Conservation (phyloP, 2,329 filamentous ascomycete species). For the Verticillium klebahnii region DNA sequence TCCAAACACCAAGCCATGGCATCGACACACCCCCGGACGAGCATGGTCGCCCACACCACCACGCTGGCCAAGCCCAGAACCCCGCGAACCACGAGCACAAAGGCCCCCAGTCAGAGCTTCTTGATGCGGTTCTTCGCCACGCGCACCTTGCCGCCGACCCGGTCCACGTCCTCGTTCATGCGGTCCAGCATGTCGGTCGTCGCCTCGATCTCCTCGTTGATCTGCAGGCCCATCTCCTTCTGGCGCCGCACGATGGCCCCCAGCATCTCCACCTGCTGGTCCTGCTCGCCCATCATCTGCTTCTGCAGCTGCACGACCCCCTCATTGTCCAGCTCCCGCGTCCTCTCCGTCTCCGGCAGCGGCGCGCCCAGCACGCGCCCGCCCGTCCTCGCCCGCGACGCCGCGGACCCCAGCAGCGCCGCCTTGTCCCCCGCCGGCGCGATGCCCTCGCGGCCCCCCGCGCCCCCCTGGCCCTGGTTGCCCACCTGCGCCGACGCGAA, state of each 20-base stretch:
- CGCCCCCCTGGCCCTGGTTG: conserved; percentile 30
- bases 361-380: conserved; percentile 70
- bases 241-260: conserved; percentile 66
- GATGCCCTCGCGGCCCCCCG: conserved; percentile 46
- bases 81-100: conserved; percentile 18
- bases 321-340: conserved; percentile 70
- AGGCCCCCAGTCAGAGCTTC: conserved; percentile 51
- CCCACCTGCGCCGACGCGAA: conserved; percentile 19
- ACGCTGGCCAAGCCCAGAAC: conserved; percentile 22
- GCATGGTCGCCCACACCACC: conserved; percentile 25
- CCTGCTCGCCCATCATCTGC: conserved; percentile 70
- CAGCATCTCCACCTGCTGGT: conserved; percentile 65
- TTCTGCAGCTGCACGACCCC: conserved; percentile 71
- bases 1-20: conserved; percentile 14
- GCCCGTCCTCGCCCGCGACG: conserved; percentile 27
- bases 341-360: conserved; percentile 69
- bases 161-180: conserved; percentile 61
- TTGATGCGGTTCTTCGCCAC: conserved; percentile 69
- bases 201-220: conserved; percentile 66
- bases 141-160: conserved; percentile 63
- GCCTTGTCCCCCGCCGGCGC: conserved; percentile 44
- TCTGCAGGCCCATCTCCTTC: conserved; percentile 72
- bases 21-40: conserved; percentile 16
- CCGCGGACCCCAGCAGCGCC: conserved; percentile 37
- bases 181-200: conserved; percentile 68